Conservation (phyloP, 768 basidiomycete genomes). For the Psilocybe sp. region DNA sequence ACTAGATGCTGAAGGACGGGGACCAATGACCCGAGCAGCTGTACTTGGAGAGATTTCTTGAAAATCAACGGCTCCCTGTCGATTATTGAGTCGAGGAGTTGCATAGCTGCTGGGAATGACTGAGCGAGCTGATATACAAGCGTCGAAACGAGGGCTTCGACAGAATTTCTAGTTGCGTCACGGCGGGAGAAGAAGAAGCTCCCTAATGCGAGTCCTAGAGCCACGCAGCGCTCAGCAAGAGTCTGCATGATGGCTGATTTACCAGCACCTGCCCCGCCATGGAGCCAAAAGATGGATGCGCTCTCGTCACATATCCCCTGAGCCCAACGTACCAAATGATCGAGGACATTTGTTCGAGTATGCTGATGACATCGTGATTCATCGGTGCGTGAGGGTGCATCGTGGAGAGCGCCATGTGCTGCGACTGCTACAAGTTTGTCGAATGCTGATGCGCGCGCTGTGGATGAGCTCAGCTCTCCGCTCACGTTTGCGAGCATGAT, state of each 20-base stretch:
- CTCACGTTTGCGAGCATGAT: too few relatives aligned
- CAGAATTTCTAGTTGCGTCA: neutral
- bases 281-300: neutral
- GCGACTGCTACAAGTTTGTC: too few relatives aligned
- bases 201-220: neutral
- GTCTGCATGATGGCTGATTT: conserved; percentile 5
- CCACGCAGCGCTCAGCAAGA: neutral
- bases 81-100: neutral
- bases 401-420: too few relatives aligned
- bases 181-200: neutral
- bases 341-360: too few relatives aligned
- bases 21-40: neutral
- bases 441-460: too few relatives aligned
- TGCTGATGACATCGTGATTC: too few relatives aligned
- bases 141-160: neutral
- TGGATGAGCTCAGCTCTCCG: too few relatives aligned
- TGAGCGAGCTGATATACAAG: neutral
- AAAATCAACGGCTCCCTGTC: neutral
- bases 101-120: neutral
- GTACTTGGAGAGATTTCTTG: neutral
- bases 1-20: neutral
- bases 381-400: too few relatives aligned
- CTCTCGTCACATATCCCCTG: neutral
- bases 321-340: too few relatives aligned
- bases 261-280: neutral